phyloP scores from a whole-genome alignment of 768 basidiomycete species.

The Lactarius sanguifluus region DNA sequence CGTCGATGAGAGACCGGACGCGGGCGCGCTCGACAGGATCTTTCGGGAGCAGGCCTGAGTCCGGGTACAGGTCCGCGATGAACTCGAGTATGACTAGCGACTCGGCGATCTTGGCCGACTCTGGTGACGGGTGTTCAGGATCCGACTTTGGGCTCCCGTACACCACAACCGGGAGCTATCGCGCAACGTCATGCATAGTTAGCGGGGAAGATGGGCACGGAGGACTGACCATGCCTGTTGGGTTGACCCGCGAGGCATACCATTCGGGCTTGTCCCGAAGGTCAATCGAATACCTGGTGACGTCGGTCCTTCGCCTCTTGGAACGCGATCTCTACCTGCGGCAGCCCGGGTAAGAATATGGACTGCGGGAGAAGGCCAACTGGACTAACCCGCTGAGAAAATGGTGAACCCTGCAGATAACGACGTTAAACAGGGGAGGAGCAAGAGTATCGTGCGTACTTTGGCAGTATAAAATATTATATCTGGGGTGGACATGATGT shows the following conservation, averaged over 20 bases:
- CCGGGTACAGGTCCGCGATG: constrained; percentile 54
- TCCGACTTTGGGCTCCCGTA: constrained; percentile 58
- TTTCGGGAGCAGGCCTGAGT: constrained; percentile 47
- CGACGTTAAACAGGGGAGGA: not conserved
- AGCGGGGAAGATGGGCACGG: not conserved
- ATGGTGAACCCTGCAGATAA: constrained; percentile 49
- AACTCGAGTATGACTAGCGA: constrained; percentile 68
- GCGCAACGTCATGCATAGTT: not conserved
- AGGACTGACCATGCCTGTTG: constrained; percentile 53
- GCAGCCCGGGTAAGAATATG: not conserved
- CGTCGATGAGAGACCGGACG: constrained; percentile 58
- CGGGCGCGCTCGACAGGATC: constrained; percentile 55
- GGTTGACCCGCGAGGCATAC: constrained; percentile 62
- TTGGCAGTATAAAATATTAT: constrained; percentile 44
- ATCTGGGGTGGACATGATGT: constrained; percentile 22
- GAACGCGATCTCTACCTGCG: constrained; percentile 58
- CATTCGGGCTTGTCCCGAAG: constrained; percentile 63
- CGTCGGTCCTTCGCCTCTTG: constrained; percentile 50
- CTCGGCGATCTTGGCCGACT: constrained; percentile 57
- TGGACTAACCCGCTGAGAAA: constrained; percentile 48
- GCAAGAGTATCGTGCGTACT: not conserved
- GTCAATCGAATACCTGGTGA: constrained; percentile 54
- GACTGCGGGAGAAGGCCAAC: too few relatives aligned
- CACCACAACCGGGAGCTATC: constrained; percentile 54
- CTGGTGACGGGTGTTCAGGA: constrained; percentile 52